Percentiles rank a stretch among this genome's conserved stretches.
Conservation (phyloP, 2,329 filamentous ascomycete genomes). For the Neonectria sp. region DNA sequence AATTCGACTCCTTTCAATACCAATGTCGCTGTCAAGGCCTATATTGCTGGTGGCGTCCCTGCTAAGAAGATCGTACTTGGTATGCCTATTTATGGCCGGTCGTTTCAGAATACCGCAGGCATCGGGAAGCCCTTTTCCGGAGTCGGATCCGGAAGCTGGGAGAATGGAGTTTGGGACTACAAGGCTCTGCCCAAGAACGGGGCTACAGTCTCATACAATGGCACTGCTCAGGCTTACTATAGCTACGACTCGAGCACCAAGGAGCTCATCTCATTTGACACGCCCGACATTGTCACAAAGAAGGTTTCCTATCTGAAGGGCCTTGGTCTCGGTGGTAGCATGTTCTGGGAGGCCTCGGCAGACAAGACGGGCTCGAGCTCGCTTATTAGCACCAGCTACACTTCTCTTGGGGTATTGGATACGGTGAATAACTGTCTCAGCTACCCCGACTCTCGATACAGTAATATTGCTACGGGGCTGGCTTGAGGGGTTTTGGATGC, state of each 20-base stretch:
- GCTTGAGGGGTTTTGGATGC: not conserved
- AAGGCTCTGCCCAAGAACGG: slow-evolving; percentile 79
- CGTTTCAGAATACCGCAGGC: slow-evolving; percentile 65
- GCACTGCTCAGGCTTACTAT: slow-evolving; percentile 74
- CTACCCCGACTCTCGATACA: slow-evolving; percentile 68
- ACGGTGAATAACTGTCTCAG: slow-evolving; percentile 62
- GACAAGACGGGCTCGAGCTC: slow-evolving; percentile 73
- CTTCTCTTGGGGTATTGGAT: slow-evolving; percentile 58
- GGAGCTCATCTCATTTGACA: slow-evolving; percentile 81
- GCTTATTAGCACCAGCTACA: slow-evolving; percentile 67
- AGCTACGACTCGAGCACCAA: slow-evolving; percentile 73
- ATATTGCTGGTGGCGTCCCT: slow-evolving; percentile 73
- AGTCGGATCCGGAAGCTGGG: slow-evolving; percentile 78
- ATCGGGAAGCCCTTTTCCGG: slow-evolving; percentile 60
- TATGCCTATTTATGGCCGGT: slow-evolving; percentile 84
- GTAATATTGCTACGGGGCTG: slow-evolving; percentile 58
- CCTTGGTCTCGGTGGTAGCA: slow-evolving; percentile 79
- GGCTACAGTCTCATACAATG: slow-evolving; percentile 71
- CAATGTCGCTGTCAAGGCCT: slow-evolving; percentile 74
- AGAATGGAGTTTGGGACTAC: slow-evolving; percentile 84
- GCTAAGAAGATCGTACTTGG: slow-evolving; percentile 80
- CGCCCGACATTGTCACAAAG: slow-evolving; percentile 66
- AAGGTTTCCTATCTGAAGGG: slow-evolving; percentile 77
- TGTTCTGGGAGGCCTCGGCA: slow-evolving; percentile 88
- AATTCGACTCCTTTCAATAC: slow-evolving; percentile 78